These are phyloP conservation scores for Massospora cicadina DNA, from an alignment of 371 early-diverging fungal genomes.

Conservation along the genomic window DNA sequence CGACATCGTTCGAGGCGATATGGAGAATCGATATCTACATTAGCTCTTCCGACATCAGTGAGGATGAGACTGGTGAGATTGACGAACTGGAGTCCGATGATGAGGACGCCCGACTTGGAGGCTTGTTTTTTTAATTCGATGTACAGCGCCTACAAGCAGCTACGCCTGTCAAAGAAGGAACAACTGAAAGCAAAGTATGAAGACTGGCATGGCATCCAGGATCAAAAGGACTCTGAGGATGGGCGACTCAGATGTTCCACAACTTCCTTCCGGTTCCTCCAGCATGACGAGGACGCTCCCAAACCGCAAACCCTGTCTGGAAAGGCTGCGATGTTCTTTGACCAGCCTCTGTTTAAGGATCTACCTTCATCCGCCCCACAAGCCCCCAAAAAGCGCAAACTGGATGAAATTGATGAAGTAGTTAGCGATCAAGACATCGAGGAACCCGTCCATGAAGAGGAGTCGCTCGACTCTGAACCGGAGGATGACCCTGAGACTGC, in stretches of 20 bases:
- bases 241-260: no score
- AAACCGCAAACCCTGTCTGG: constrained; percentile 28
- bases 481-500: constrained; percentile 31
- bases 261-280: constrained; percentile 20
- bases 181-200: background rate
- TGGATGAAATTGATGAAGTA: constrained; percentile 13
- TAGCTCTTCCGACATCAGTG: constrained; percentile 15
- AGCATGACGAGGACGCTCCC: constrained; percentile 25
- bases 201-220: constrained; percentile 7
- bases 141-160: constrained; percentile 13
- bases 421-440: constrained; percentile 21
- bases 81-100: constrained; percentile 24
- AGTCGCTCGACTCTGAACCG: constrained; percentile 19
- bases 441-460: constrained; percentile 11
- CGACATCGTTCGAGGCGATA: background rate
- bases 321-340: constrained; percentile 76
- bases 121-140: constrained; percentile 15
- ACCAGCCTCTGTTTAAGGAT: constrained; percentile 75
- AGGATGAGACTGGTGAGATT: constrained; percentile 18
- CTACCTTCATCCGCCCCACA: constrained; percentile 19
- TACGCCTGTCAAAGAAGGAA: constrained; percentile 20
- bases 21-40: background rate
- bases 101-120: constrained; percentile 25
- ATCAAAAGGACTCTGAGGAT: constrained; percentile 19
- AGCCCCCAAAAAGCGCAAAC: constrained; percentile 44